phyloP scores from a whole-genome alignment of 2,329 filamentous ascomycete species.

The Lasiodiplodia gonubiensis region DNA sequence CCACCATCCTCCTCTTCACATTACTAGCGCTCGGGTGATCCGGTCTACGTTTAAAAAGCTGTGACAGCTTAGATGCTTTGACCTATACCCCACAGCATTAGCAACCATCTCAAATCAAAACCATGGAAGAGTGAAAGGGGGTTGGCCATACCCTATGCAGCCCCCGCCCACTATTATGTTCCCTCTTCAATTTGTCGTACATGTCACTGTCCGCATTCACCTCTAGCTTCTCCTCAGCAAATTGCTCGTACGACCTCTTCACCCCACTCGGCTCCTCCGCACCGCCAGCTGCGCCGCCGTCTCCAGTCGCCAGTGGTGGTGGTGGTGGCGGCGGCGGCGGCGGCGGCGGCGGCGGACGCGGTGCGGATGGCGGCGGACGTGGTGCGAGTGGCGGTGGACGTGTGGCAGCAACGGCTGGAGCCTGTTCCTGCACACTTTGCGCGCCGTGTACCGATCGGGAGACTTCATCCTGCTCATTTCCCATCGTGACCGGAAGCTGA shows the following conservation, averaged over 20 bases:
- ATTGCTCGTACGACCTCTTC: background rate
- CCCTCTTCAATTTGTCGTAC: background rate
- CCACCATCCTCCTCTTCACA: background rate
- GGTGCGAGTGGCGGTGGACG: too few relatives aligned
- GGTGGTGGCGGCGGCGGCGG: too few relatives aligned
- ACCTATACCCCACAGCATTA: background rate
- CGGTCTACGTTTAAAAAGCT: background rate
- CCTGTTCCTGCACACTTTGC: too few relatives aligned
- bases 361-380: too few relatives aligned
- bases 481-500: too few relatives aligned
- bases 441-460: too few relatives aligned
- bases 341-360: too few relatives aligned
- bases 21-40: background rate
- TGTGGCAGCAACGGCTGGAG: too few relatives aligned
- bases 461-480: too few relatives aligned
- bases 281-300: too few relatives aligned
- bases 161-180: background rate
- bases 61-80: background rate
- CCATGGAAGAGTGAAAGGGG: background rate
- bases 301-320: too few relatives aligned
- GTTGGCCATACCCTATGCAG: background rate
- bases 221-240: background rate
- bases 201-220: background rate
- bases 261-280: background rate
- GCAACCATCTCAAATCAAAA: too few relatives aligned